phyloP scores from a whole-genome alignment of 1,139 yeast genomes.

The Lodderomyces parapsilosis region DNA sequence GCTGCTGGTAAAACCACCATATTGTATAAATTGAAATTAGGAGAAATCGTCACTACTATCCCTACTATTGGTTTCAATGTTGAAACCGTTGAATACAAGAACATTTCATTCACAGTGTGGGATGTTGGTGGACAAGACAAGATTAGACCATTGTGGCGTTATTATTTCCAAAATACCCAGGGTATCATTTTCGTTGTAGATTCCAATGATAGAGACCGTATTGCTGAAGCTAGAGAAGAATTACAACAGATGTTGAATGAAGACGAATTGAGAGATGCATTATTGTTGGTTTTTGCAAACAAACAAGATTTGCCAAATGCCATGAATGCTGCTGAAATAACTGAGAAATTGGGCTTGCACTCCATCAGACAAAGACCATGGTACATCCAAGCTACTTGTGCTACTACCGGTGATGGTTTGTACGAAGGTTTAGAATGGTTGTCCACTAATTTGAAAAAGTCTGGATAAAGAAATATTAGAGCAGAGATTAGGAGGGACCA shows the following conservation, averaged over 20 bases:
- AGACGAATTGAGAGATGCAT: conserved; percentile 43
- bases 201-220: conserved; percentile 45
- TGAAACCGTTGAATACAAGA: conserved; percentile 43
- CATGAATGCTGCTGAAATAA: conserved; percentile 45
- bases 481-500: not conserved
- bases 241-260: conserved; percentile 45
- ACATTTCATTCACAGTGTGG: conserved; percentile 43
- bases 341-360: conserved; percentile 43
- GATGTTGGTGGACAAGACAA: conserved; percentile 48
- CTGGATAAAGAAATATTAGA: conserved; percentile 15
- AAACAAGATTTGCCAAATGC: conserved; percentile 46
- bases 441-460: conserved; percentile 35
- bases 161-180: conserved; percentile 44
- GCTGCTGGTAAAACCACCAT: conserved; percentile 47
- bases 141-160: conserved; percentile 45
- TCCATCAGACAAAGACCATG: conserved; percentile 45
- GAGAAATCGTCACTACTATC: conserved; percentile 42
- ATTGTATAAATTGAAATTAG: conserved; percentile 41
- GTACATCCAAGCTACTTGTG: conserved; percentile 45
- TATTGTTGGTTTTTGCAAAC: conserved; percentile 42
- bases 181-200: conserved; percentile 43
- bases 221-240: conserved; percentile 45
- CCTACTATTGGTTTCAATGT: conserved; percentile 45
- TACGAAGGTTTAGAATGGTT: conserved; percentile 47
- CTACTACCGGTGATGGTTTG: conserved; percentile 44